Conservation (phyloP, 2,329 filamentous ascomycete genomes). For the Colletotrichum agaves region DNA sequence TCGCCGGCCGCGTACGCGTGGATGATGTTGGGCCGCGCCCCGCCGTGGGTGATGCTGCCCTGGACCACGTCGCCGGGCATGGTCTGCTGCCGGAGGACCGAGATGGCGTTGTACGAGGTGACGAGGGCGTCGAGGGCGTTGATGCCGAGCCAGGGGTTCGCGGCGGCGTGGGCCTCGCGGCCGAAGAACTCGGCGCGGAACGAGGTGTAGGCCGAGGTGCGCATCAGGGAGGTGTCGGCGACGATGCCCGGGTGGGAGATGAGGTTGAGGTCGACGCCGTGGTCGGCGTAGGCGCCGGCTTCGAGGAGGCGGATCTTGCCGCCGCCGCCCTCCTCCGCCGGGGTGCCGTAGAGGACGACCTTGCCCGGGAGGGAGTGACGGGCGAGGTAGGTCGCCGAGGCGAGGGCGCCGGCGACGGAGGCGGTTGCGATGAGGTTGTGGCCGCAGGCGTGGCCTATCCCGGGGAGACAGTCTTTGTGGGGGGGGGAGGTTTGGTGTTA, state of each 20-base stretch:
- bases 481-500: slow-evolving; percentile 30
- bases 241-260: slow-evolving; percentile 60
- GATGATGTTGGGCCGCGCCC: slow-evolving; percentile 66
- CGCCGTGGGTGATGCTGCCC: slow-evolving; percentile 64
- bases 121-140: slow-evolving; percentile 70
- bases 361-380: slow-evolving; percentile 54
- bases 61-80: slow-evolving; percentile 61
- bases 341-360: slow-evolving; percentile 61
- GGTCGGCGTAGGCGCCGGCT: slow-evolving; percentile 49
- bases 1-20: slow-evolving; percentile 58
- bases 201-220: slow-evolving; percentile 61
- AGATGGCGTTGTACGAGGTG: slow-evolving; percentile 58
- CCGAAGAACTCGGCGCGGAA: slow-evolving; percentile 65
- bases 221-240: slow-evolving; percentile 58
- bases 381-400: slow-evolving; percentile 54
- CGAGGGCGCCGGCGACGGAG: slow-evolving; percentile 58
- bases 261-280: slow-evolving; percentile 58
- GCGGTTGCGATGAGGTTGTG: slow-evolving; percentile 65
- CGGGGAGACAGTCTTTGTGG: slow-evolving; percentile 61
- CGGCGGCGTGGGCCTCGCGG: slow-evolving; percentile 65
- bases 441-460: slow-evolving; percentile 64
- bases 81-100: slow-evolving; percentile 66
- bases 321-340: slow-evolving; percentile 61
- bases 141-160: slow-evolving; percentile 67
- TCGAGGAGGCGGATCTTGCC: slow-evolving; percentile 42